These are phyloP conservation scores for Phaeoacremonium minimum DNA, from an alignment of 2,329 filamentous ascomycete genomes.

Conservation along the genomic window DNA sequence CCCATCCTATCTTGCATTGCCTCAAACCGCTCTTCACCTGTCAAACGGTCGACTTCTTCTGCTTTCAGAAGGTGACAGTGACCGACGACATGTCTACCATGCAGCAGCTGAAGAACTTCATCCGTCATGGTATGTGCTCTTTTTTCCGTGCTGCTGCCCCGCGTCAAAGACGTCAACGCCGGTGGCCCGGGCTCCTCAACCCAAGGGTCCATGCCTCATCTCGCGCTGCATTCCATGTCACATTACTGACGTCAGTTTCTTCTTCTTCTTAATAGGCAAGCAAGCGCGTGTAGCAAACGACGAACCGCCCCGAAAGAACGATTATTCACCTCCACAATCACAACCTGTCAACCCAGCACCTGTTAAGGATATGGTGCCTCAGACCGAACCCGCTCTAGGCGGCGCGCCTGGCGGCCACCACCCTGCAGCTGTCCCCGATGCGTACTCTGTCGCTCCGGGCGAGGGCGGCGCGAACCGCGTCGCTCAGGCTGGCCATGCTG, in stretches of 20 bases:
- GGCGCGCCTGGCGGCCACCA: conserved; percentile 42
- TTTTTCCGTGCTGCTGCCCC: neutral
- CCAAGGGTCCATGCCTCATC: neutral
- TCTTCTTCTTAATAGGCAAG: conserved; percentile 56
- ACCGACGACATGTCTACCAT: conserved; percentile 61
- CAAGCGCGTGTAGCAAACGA: conserved; percentile 71
- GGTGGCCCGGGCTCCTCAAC: neutral
- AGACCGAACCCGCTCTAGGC: conserved; percentile 37
- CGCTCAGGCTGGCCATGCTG: conserved; percentile 62
- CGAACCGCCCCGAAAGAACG: conserved; percentile 47
- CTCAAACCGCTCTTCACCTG: too few relatives aligned
- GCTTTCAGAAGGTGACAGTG: too few relatives aligned
- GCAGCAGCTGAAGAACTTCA: conserved; percentile 97
- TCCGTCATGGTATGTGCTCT: conserved; percentile 74
- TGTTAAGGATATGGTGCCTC: conserved; percentile 45
- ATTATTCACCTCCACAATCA: conserved; percentile 43
- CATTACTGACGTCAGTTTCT: neutral
- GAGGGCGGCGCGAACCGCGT: conserved; percentile 58
- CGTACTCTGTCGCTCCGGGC: conserved; percentile 58
- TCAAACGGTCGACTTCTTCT: too few relatives aligned
- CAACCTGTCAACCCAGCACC: conserved; percentile 43
- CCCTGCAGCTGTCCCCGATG: conserved; percentile 44
- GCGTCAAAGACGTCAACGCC: too few relatives aligned
- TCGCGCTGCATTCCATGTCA: neutral
- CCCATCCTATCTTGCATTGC: too few relatives aligned